These are phyloP conservation scores for Paecilomyces fulvus DNA, from an alignment of 2,329 filamentous ascomycete genomes.

Conservation along the genomic window DNA sequence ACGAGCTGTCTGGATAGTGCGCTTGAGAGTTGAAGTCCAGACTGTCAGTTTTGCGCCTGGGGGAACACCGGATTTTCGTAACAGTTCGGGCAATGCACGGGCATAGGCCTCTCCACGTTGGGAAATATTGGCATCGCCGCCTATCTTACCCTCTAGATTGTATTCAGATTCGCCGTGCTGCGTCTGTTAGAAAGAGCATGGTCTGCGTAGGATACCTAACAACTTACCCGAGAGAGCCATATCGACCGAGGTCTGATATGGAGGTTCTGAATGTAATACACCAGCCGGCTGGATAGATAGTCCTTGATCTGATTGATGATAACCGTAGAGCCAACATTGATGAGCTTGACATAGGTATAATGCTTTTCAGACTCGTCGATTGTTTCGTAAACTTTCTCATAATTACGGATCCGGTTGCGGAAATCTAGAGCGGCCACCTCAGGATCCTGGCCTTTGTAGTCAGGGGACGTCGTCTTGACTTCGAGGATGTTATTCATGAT, in stretches of 20 bases:
- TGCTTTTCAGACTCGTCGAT: constrained; percentile 82
- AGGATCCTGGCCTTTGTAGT: constrained; percentile 90
- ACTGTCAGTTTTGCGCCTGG: constrained; percentile 54
- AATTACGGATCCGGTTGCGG: constrained; percentile 87
- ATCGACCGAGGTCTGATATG: constrained; percentile 95
- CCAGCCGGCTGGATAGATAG: constrained; percentile 89
- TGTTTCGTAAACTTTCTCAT: constrained; percentile 93
- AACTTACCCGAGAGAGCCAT: constrained; percentile 80
- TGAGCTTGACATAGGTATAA: constrained; percentile 93
- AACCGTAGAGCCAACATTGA: constrained; percentile 90
- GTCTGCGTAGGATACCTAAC: background rate
- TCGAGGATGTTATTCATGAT: constrained; percentile 98
- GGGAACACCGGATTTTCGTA: constrained; percentile 78
- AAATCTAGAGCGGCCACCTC: constrained; percentile 88
- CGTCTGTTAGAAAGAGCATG: constrained; percentile 10
- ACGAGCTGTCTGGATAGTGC: constrained; percentile 85
- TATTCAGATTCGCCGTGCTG: constrained; percentile 92
- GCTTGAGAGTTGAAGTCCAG: constrained; percentile 67
- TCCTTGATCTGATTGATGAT: constrained; percentile 98
- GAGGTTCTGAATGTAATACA: constrained; percentile 97
- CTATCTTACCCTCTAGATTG: constrained; percentile 84
- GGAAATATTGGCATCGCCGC: constrained; percentile 82
- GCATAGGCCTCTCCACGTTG: constrained; percentile 82
- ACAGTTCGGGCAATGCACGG: constrained; percentile 70
- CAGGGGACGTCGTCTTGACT: constrained; percentile 92